Conservation (phyloP, 768 basidiomycete genomes). For the Xanthoconium stramineum region DNA sequence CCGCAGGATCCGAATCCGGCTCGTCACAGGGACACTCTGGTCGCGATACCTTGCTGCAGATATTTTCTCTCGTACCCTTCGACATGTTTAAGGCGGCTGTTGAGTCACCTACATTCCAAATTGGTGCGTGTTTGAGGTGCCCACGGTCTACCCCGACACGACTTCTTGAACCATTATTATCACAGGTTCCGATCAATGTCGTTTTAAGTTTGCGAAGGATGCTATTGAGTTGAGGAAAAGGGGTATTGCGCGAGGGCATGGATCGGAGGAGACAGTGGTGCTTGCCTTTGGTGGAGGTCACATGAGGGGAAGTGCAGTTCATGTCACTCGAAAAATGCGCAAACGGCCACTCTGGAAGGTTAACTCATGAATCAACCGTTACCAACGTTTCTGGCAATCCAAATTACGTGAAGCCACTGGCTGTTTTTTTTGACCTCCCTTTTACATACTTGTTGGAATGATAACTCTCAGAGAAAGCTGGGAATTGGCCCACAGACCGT, state of each 20-base stretch:
- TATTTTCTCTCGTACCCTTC: constrained; percentile 81
- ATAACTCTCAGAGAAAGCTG: constrained; percentile 3
- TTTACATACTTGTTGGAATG: constrained; percentile 22
- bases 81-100: constrained; percentile 83
- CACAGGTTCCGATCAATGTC: constrained; percentile 75
- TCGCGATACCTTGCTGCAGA: constrained; percentile 67
- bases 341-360: constrained; percentile 81
- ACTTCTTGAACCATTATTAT: constrained; percentile 13
- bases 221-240: constrained; percentile 81
- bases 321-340: constrained; percentile 84
- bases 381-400: constrained; percentile 13
- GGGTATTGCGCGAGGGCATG: constrained; percentile 64
- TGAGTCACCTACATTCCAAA: constrained; percentile 75
- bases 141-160: constrained; percentile 4
- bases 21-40: constrained; percentile 39
- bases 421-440: constrained; percentile 11
- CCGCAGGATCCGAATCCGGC: constrained; percentile 37
- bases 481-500: constrained; percentile 1
- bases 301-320: constrained; percentile 70
- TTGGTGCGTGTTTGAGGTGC: constrained; percentile 48
- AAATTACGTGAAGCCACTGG: constrained; percentile 29
- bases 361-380: constrained; percentile 56
- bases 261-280: constrained; percentile 88
- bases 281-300: constrained; percentile 78
- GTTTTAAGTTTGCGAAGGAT: constrained; percentile 91